Evolutionary conservation across 192 early-diverging fungal genomes (phyloP).

Genomic region (Coemansia sp.): DNA sequence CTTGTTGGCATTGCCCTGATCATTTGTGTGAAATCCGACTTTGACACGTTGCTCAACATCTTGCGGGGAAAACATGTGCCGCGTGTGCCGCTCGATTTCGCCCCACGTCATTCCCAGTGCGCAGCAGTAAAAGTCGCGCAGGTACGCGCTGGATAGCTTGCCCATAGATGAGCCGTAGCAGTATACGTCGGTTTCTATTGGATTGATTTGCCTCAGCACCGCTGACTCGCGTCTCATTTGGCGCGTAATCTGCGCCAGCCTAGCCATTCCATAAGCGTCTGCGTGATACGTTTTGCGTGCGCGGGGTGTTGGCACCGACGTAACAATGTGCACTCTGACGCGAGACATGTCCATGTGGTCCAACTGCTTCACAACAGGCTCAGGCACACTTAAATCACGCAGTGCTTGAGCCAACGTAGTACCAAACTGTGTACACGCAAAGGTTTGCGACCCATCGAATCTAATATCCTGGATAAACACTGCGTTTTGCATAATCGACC

Average conservation of each 20-base stretch:
- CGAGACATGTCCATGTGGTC: slow-evolving; percentile 49
- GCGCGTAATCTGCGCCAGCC: slow-evolving; percentile 45
- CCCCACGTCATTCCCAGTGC: slow-evolving; percentile 11
- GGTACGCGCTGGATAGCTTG: slow-evolving; percentile 7
- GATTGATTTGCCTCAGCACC: background rate
- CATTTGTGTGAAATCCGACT: slow-evolving; percentile 38
- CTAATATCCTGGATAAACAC: slow-evolving; percentile 68
- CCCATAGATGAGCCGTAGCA: slow-evolving; percentile 51
- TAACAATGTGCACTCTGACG: slow-evolving; percentile 59
- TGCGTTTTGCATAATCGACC: slow-evolving; percentile 60
- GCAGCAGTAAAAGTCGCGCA: slow-evolving; percentile 22
- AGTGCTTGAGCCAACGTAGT: slow-evolving; percentile 48
- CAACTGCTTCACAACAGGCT: slow-evolving; percentile 46
- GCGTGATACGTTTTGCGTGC: slow-evolving; percentile 21
- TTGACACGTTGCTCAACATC: background rate
- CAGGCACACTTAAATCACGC: slow-evolving; percentile 55
- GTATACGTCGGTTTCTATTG: slow-evolving; percentile 16
- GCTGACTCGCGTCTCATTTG: background rate
- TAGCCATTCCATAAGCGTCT: slow-evolving; percentile 54
- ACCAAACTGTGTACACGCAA: slow-evolving; percentile 48
- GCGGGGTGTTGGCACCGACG: slow-evolving; percentile 54
- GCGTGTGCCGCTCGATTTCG: background rate
- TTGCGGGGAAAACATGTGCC: background rate
- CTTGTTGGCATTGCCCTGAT: slow-evolving; percentile 20
- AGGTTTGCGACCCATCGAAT: slow-evolving; percentile 4